A percentile compares a stretch with the other conserved stretches of the same genome.
These are phyloP conservation scores for Mimosa bimucronata DNA, from an alignment of 306 rosid species.

Conservation along the genomic window DNA sequence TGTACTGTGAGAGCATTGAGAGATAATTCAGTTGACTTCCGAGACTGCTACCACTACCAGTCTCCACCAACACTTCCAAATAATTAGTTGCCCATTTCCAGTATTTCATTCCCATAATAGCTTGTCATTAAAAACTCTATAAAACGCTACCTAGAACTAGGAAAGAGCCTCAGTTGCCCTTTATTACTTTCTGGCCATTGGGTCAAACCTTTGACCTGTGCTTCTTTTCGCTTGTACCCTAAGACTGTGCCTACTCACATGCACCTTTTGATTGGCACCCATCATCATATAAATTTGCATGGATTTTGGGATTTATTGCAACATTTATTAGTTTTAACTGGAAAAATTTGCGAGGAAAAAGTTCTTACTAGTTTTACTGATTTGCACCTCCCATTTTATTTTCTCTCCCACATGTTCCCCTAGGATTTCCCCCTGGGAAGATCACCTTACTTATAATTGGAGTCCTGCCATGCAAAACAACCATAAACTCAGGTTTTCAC, in stretches of 20 bases:
- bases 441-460: no score
- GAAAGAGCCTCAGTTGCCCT: not conserved
- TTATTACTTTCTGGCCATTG: not conserved
- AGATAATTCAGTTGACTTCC: not conserved
- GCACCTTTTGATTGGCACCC: not conserved
- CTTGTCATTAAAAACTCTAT: not conserved
- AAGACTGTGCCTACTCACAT: not conserved
- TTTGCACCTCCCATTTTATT: no score
- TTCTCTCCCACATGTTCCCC: no score
- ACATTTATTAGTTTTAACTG: not conserved
- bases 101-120: not conserved
- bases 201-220: not conserved
- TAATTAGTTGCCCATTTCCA: not conserved
- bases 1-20: not conserved
- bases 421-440: no score
- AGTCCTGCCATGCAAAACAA: not conserved
- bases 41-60: not conserved
- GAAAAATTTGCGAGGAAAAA: not conserved
- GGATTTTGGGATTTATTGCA: not conserved
- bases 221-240: not conserved
- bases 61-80: not conserved
- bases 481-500: not conserved
- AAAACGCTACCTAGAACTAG: no score
- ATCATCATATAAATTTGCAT: not conserved
- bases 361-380: not conserved